phyloP scores from a whole-genome alignment of 108 stramenopile genomes.

The Parietichytrium sp. region DNA sequence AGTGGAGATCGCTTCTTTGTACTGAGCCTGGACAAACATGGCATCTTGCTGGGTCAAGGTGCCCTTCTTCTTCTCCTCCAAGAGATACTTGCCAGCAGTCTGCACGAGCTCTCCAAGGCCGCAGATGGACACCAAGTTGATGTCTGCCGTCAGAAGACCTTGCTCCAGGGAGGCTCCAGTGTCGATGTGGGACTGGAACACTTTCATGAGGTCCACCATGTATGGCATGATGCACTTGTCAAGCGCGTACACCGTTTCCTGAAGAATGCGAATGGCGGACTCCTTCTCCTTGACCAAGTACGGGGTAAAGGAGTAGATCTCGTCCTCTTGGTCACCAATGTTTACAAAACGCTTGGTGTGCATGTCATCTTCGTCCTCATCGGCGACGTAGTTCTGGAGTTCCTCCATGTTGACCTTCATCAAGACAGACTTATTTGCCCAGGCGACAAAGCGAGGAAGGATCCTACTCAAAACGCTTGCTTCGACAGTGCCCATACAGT shows the following conservation, averaged over 20 bases:
- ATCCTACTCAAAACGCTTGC: not conserved
- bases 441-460: not conserved
- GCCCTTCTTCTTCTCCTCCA: not conserved
- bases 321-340: conserved; percentile 2
- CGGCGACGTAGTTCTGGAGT: not conserved
- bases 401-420: not conserved
- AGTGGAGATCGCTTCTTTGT: not conserved
- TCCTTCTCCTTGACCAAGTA: not conserved
- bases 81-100: not conserved
- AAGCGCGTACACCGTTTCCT: too few species aligned
- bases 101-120: not conserved
- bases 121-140: not conserved
- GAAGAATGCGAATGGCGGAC: not conserved
- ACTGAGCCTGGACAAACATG: not conserved
- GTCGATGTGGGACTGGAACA: too few species aligned
- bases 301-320: not conserved
- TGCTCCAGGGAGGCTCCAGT: too few species aligned
- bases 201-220: too few species aligned
- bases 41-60: not conserved
- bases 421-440: not conserved
- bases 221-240: too few species aligned
- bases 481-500: conserved; percentile 25
- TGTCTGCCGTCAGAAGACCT: too few species aligned
- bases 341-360: not conserved
- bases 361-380: not conserved